Evolutionary conservation across 352 stramenopile genomes (phyloP), one percentile per base, ranked within the genome.

Genomic region (Thalassiosira hispida): DNA sequence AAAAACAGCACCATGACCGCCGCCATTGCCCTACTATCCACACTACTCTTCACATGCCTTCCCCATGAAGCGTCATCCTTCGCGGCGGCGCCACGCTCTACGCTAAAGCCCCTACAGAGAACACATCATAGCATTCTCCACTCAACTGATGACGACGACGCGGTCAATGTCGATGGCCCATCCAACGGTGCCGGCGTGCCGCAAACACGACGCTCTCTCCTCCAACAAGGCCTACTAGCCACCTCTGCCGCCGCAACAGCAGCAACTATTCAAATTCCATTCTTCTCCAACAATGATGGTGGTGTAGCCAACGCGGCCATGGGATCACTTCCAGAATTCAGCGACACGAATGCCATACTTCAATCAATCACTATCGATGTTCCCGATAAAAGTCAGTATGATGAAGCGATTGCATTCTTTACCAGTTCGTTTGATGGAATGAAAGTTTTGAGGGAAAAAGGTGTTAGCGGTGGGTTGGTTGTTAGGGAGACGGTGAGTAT

Each of bases 351-450:
- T 52, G 79, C 83, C 5, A 83, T 88, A 57, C 56, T 92, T 4
- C 83, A 92, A 64, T 81, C 77, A 14, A 46, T 93, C 0, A 91
- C 85, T 0, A 79, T 91, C 12, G 81, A 87, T 51, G 85, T 91
- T n/a, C 69, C 81, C 0, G 85, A 91, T 25, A 63, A 73, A 27
- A 75, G 62, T 25, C 85, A 91, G 72, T 81, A 80, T 42, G 76
- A 93, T 55, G 57, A 73, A 27, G 91, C 88, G 47, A 86, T 93
- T 67, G 27, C 38, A 33, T 93, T 93, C 68, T 77, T 93, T 25
- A 62, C 70, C 0, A 74, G 89, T 56, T 72, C 47, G 9, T 93
- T 93, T 76, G 79, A 85, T 46, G 73, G 73, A 20, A 87, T 88
- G 42, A 75, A 87, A 27, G 66, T 91, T n/a, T 63, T 91, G 40